A percentile compares a stretch with the other conserved stretches of the same genome.
Conservation (phyloP, 257 asterid genomes). For the Linaria vulgaris region DNA sequence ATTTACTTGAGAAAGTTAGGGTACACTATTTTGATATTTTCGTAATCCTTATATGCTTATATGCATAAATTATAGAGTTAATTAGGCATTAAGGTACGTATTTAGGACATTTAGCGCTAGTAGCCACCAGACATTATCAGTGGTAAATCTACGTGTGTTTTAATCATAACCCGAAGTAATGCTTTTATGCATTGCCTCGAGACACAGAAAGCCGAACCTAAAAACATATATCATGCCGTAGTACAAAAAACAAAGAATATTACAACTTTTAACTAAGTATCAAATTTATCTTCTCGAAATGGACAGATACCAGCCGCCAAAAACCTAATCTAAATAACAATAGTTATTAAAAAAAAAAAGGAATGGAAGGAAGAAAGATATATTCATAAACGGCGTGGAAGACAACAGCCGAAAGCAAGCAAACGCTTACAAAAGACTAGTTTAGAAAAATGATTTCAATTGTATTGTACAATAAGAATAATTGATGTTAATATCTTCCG, state of each 20-base stretch:
- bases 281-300: slow-evolving; percentile 15
- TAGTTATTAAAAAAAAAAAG: too few relatives aligned
- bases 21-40: too few relatives aligned
- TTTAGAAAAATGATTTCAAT: too few relatives aligned
- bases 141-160: slow-evolving; percentile 33
- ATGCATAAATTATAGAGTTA: neutral
- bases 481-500: too few relatives aligned
- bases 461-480: too few relatives aligned
- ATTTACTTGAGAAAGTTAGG: too few relatives aligned
- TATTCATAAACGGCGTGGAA: too few relatives aligned
- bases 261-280: slow-evolving; percentile 23
- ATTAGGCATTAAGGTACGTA: neutral
- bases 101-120: slow-evolving; percentile 2
- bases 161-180: slow-evolving; percentile 2
- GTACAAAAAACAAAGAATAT: slow-evolving; percentile 19
- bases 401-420: too few relatives aligned
- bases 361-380: too few relatives aligned
- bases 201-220: slow-evolving; percentile 29
- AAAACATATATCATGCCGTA: slow-evolving; percentile 10
- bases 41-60: too few relatives aligned
- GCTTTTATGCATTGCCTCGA: slow-evolving; percentile 36
- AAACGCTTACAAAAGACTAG: too few relatives aligned
- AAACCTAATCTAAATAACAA: neutral
- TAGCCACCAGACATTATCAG: slow-evolving; percentile 13
- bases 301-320: neutral